Base-by-base conservation (phyloP, 495 filamentous ascomycete species). In the Glarea lozoyensis region DNA sequence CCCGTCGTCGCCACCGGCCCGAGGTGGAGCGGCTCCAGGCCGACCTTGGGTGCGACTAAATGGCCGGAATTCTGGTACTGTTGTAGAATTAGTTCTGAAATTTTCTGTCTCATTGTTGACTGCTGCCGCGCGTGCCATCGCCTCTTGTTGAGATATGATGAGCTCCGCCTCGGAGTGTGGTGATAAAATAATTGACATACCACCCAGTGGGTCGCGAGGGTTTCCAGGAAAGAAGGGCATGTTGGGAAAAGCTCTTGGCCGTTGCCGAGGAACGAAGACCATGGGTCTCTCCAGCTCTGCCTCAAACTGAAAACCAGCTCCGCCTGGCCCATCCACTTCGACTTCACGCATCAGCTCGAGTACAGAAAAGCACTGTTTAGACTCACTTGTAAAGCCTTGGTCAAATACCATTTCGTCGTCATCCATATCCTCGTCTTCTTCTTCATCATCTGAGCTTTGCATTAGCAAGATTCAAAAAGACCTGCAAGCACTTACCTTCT, bases 401-500 rank as follows among this genome's bases (percentile, higher is more conserved):
- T 80, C 73, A 50, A 78, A 81, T 49, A 78, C 66, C 41, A 69
- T 65, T 40, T 80, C 79, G 16, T 82, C 78, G 3, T 79, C 76
- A 20, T 82, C 78, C 39, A 72, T 64, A 35, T 89, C 86, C 22
- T 86, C 83, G 38, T 85, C 84, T 13, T 84, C 82, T 2, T 81
- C 79, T 32, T 84, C 80, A 7, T 83, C 81, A 13, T 67, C 58
- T 50, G 21, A n/a, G n/a, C n/a, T n/a, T n/a, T n/a, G n/a, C n/a
- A n/a, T n/a, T n/a, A n/a, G n/a, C n/a, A 42, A 19, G 16, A 20
- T 32, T 22, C 57, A 29, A 56, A 53, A 21, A 20, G 2, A 41
- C 10, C 24, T 27, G 20, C 39, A 31, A 46, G 22, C 52, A 61
- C 59, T 57, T 65, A 64, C 77, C 77, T 23, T 78, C 79, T 54